Evolutionary conservation across 1,284 basidiomycete genomes (phyloP).

Genomic region (Ceratobasidium sp.): DNA sequence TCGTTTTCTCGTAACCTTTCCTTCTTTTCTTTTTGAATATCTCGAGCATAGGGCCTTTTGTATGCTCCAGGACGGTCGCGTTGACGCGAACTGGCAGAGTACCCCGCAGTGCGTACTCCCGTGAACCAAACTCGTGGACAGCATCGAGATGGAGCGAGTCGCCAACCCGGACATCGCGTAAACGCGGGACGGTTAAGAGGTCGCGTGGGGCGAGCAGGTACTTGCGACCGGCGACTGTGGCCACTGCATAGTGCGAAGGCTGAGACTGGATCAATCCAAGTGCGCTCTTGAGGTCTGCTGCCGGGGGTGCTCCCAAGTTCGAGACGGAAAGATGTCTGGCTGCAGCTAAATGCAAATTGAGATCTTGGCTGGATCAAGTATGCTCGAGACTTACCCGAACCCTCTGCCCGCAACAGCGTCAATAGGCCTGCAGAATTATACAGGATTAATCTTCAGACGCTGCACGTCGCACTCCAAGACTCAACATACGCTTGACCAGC

Average conservation of each 20-base stretch:
- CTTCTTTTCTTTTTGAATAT: constrained; percentile 96
- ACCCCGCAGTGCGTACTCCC: constrained; percentile 90
- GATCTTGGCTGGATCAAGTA: constrained; percentile 15
- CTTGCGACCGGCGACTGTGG: constrained; percentile 85
- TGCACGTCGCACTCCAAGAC: not conserved
- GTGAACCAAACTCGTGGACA: constrained; percentile 92
- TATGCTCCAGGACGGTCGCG: constrained; percentile 95
- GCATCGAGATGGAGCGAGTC: constrained; percentile 84
- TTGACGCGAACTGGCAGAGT: constrained; percentile 75
- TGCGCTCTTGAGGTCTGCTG: constrained; percentile 53
- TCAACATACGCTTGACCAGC: constrained; percentile 36
- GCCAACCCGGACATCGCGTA: constrained; percentile 82
- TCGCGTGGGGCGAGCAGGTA: constrained; percentile 91
- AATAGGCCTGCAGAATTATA: constrained; percentile 5
- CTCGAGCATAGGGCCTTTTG: constrained; percentile 89
- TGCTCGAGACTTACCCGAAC: not conserved
- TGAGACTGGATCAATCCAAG: constrained; percentile 77
- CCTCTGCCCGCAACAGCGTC: constrained; percentile 14
- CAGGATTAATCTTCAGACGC: not conserved
- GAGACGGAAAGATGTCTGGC: constrained; percentile 35
- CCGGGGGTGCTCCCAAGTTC: constrained; percentile 10
- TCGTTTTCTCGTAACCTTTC: constrained; percentile 90
- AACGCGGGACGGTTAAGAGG: constrained; percentile 88
- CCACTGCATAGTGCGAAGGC: constrained; percentile 87
- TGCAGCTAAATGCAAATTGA: constrained; percentile 1